Evolutionary conservation across 2,329 filamentous ascomycete genomes (phyloP).

Genomic region (Penicillium sclerotiorum): DNA sequence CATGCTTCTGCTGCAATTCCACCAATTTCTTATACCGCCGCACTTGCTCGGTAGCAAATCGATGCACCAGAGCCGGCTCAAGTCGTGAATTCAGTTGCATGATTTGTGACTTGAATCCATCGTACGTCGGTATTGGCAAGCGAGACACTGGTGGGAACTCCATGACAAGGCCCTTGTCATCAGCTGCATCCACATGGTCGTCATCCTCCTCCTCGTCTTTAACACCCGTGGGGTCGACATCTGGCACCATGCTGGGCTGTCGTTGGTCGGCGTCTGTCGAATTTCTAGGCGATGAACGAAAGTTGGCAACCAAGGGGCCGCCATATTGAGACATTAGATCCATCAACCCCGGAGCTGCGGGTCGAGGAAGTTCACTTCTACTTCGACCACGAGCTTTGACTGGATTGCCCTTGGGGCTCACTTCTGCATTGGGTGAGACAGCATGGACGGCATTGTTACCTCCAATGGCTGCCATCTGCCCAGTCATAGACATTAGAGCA

Average conservation of each 20-base stretch:
- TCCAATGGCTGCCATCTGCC: conserved; percentile 49
- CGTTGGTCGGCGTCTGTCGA: conserved; percentile 14
- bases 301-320: conserved; percentile 60
- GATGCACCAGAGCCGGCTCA: conserved; percentile 69
- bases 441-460: conserved; percentile 61
- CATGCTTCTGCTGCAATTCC: conserved; percentile 70
- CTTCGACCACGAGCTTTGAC: conserved; percentile 56
- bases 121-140: conserved; percentile 69
- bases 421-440: conserved; percentile 39
- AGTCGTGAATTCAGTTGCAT: conserved; percentile 73
- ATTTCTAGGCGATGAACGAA: conserved; percentile 48
- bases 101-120: conserved; percentile 77
- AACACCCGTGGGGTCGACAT: conserved; percentile 29
- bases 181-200: conserved; percentile 58
- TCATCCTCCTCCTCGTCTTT: conserved; percentile 59
- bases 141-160: conserved; percentile 66
- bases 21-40: conserved; percentile 77
- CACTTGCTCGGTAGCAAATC: conserved; percentile 79
- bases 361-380: conserved; percentile 58
- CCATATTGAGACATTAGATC: conserved; percentile 60
- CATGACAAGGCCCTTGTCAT: conserved; percentile 64
- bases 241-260: conserved; percentile 16
- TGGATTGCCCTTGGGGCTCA: conserved; percentile 49
- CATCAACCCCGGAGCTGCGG: conserved; percentile 47
- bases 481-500: conserved; percentile 49